Evolutionary conservation across 1,139 yeast species (phyloP), one percentile per base, ranked within the genome.

Genomic region (Geotrichum klebahnii): DNA sequence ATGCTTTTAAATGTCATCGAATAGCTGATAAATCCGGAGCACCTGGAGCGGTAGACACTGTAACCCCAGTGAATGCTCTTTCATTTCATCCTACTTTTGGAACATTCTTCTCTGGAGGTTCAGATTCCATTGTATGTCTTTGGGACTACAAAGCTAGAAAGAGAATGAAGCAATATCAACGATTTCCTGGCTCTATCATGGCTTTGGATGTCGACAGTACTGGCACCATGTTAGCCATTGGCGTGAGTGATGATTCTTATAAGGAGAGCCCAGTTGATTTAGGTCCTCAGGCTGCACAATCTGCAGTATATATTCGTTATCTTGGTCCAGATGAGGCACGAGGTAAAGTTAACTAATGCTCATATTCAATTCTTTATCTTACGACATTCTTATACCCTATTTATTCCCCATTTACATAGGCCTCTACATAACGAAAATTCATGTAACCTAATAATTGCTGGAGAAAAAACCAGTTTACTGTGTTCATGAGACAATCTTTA

Each of bases 1-100:
- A 82, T 65, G 95, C 96, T 0, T 90, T 89, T 72, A 82, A 88
- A 61, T 85, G 96, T 58, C 97, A 90, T 65, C 70, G 96, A 33
- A 66, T 65, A 3, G 59, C 63, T 26, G 76, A 76, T 53, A 67
- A 68, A 48, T 48, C 49, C 9, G 48, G 50, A 2, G 38, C 42
- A 5, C 63, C 61, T 32, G 68, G 72, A 24, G 78, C 77, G 28
- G 72, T 73, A 3, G 90, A 82, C 56, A 67, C 80, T 45, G 95
- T 86, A 1, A 82, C 79, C 41, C 95, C 96, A 0, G 89, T 90
- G 8, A 86, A 87, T 58, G 74, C 86, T 0, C 63, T 88, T 6
- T 73, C 73, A 12, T 83, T 84, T 61, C 77, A 77, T 56, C 75
- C 75, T 1, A 59, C 56, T 34, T 67, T 68, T 51, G 69, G 71